Evolutionary conservation across 495 filamentous ascomycete genomes (phyloP).

Genomic region (Aspergillus egyptiacus): DNA sequence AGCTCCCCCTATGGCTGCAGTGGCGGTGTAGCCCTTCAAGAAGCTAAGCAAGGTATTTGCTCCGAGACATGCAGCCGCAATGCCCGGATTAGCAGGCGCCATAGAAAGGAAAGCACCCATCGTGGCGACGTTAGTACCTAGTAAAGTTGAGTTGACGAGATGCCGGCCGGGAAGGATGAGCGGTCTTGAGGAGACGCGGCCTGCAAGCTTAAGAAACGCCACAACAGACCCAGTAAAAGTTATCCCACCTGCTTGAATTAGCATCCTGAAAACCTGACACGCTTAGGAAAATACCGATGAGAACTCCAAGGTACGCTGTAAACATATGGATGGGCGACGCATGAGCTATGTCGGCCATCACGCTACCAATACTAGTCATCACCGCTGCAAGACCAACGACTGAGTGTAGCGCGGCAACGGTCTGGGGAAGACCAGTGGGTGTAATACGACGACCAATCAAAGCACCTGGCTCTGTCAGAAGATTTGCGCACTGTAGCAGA

Average conservation of each 20-base stretch:
- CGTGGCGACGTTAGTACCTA: constrained; percentile 66
- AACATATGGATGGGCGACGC: constrained; percentile 70
- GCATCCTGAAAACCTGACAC: neutral
- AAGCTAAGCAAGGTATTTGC: constrained; percentile 71
- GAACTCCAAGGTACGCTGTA: constrained; percentile 70
- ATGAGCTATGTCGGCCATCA: constrained; percentile 60
- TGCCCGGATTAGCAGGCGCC: constrained; percentile 64
- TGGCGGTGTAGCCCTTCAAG: constrained; percentile 75
- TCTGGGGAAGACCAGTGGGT: constrained; percentile 74
- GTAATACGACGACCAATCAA: constrained; percentile 78
- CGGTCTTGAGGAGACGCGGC: constrained; percentile 68
- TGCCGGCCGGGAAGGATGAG: constrained; percentile 64
- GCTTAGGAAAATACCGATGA: constrained; percentile 47
- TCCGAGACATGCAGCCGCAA: constrained; percentile 65
- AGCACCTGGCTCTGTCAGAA: constrained; percentile 34
- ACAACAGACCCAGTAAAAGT: constrained; percentile 82
- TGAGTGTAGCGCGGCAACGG: constrained; percentile 73
- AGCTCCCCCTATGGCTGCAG: constrained; percentile 75
- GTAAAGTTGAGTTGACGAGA: constrained; percentile 60
- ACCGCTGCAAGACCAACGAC: constrained; percentile 79
- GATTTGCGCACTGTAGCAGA: neutral
- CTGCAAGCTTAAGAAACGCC: constrained; percentile 73
- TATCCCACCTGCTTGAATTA: constrained; percentile 49
- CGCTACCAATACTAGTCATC: constrained; percentile 73
- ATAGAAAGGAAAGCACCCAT: constrained; percentile 74